Conservation (phyloP, 768 basidiomycete species). For the Tylopilus subfusipes region DNA sequence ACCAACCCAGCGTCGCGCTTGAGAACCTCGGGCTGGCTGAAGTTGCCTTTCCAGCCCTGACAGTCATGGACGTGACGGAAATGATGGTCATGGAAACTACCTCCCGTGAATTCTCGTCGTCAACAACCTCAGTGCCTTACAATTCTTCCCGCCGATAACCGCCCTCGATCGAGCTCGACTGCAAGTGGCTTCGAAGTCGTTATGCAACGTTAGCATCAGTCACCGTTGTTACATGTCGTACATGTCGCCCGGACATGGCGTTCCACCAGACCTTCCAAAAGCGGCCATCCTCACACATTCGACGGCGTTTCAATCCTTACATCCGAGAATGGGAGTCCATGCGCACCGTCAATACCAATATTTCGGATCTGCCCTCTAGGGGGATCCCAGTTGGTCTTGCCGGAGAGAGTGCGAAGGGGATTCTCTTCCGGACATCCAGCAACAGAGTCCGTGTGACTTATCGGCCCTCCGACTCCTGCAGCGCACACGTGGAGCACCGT, state of each 20-base stretch:
- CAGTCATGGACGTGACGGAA: conserved; percentile 4
- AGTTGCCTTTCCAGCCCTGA: neutral
- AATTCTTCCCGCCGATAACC: conserved; percentile 8
- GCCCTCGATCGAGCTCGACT: conserved; percentile 16
- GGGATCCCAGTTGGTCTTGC: neutral
- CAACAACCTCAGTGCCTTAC: neutral
- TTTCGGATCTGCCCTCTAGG: neutral
- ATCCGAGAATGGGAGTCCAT: conserved; percentile 4
- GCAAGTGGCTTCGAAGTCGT: conserved; percentile 16
- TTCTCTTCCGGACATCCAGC: neutral
- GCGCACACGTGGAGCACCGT: neutral
- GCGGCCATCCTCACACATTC: no score
- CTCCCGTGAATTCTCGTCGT: neutral
- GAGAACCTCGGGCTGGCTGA: no score
- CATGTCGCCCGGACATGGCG: neutral
- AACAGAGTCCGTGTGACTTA: neutral
- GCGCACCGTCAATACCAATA: neutral
- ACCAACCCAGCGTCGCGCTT: conserved; percentile 2
- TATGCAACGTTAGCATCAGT: conserved; percentile 13
- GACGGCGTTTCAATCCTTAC: conserved; percentile 14
- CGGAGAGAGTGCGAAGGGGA: neutral
- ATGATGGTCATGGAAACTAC: conserved; percentile 8
- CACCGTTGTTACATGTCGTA: conserved; percentile 3
- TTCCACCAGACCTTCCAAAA: conserved; percentile 4
- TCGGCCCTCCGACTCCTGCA: neutral